Evolutionary conservation across 2,329 filamentous ascomycete species (phyloP).

Genomic region (Aspergillus sojae): DNA sequence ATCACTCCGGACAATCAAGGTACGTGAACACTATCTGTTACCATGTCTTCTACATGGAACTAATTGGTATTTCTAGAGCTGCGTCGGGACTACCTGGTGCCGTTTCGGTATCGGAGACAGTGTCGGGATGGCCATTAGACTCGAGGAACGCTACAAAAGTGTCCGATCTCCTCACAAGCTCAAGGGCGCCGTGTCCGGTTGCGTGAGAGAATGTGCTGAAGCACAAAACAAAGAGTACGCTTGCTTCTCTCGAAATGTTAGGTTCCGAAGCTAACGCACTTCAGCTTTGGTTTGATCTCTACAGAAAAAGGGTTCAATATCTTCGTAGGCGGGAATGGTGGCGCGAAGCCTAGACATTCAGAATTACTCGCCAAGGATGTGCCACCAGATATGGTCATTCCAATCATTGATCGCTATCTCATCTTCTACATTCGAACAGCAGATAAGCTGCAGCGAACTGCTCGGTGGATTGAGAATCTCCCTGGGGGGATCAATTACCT

Average conservation of each 20-base stretch:
- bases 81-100: conserved; percentile 90
- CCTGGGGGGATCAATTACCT: conserved; percentile 85
- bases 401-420: conserved; percentile 84
- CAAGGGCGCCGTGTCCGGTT: conserved; percentile 87
- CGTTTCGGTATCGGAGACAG: conserved; percentile 86
- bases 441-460: conserved; percentile 85
- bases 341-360: conserved; percentile 79
- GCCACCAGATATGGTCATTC: conserved; percentile 76
- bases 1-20: conserved; percentile 81
- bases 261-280: conserved; percentile 13
- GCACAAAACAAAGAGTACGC: conserved; percentile 86
- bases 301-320: conserved; percentile 94
- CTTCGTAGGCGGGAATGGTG: conserved; percentile 86
- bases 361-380: conserved; percentile 87
- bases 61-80: conserved; percentile 56
- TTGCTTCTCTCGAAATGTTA: accelerated
- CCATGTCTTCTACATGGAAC: background rate
- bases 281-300: conserved; percentile 82
- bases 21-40: conserved; percentile 8
- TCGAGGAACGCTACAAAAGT: conserved; percentile 91
- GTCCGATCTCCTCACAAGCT: conserved; percentile 88
- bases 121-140: conserved; percentile 83
- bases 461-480: conserved; percentile 81
- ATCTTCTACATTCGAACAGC: conserved; percentile 94
- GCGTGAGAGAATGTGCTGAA: conserved; percentile 90